These are phyloP conservation scores for Puccinia hordei DNA, from an alignment of 1,284 basidiomycete species.

Conservation along the genomic window DNA sequence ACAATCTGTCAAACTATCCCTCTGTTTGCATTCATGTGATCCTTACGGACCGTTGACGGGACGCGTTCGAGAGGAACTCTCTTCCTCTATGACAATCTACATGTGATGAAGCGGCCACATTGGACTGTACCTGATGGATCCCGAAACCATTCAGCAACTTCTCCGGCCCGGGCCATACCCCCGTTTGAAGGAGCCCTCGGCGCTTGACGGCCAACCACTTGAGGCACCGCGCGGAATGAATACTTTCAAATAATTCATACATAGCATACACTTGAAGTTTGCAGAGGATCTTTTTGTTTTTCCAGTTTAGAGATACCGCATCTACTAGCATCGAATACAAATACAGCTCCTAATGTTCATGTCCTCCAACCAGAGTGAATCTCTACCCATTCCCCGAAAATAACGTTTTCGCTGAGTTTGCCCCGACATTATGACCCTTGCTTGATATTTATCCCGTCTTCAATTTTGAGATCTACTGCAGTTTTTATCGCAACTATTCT, in stretches of 20 bases:
- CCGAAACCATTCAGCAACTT: conserved; percentile 1
- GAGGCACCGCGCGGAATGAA: conserved; percentile 10
- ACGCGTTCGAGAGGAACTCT: conserved; percentile 14
- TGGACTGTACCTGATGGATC: neutral
- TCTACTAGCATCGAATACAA: neutral
- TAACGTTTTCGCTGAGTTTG: neutral
- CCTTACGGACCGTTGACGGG: conserved; percentile 12
- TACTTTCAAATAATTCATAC: conserved; percentile 2
- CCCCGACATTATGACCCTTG: neutral
- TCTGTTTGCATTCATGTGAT: conserved; percentile 14
- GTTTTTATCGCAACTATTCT: neutral
- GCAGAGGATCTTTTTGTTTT: neutral
- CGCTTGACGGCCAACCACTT: neutral
- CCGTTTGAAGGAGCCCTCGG: neutral
- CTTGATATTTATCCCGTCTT: conserved; percentile 10
- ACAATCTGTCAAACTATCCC: conserved; percentile 8
- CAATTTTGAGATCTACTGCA: conserved; percentile 5
- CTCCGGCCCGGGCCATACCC: neutral
- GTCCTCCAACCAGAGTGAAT: neutral
- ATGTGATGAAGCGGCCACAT: conserved; percentile 1
- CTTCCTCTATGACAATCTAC: neutral
- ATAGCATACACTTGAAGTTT: neutral
- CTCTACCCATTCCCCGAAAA: neutral
- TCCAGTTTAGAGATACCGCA: neutral
- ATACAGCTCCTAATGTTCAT: neutral